Conservation (phyloP, 345 rosid genomes). For the Linum lewisii region DNA sequence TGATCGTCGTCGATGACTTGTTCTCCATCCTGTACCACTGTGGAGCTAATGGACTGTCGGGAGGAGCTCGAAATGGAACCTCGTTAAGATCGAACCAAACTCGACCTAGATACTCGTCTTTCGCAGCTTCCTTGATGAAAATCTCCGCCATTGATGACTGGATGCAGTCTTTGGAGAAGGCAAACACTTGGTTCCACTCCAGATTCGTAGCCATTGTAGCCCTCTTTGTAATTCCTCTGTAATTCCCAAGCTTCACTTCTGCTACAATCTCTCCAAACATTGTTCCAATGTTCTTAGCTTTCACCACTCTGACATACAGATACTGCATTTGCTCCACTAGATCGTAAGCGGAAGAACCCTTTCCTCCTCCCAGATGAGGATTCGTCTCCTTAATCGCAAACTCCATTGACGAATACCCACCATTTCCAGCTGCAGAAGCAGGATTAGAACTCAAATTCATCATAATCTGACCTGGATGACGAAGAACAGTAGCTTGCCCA, state of each 20-base stretch:
- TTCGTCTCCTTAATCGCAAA: slow-evolving; percentile 61
- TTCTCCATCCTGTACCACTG: slow-evolving; percentile 67
- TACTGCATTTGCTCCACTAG: slow-evolving; percentile 79
- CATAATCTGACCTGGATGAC: no score
- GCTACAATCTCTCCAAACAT: slow-evolving; percentile 43
- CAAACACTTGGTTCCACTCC: slow-evolving; percentile 69
- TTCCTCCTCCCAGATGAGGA: slow-evolving; percentile 64
- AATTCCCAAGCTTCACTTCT: slow-evolving; percentile 61
- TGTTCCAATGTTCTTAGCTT: slow-evolving; percentile 29
- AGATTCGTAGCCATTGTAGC: slow-evolving; percentile 18
- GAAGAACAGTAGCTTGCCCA: no score
- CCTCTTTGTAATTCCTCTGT: slow-evolving; percentile 51
- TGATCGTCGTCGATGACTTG: slow-evolving; percentile 47
- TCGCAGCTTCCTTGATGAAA: slow-evolving; percentile 38
- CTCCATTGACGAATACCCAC: slow-evolving; percentile 32
- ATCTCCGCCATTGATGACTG: slow-evolving; percentile 68
- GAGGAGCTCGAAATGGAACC: slow-evolving; percentile 58
- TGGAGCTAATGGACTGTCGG: slow-evolving; percentile 69
- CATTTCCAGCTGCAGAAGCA: no score
- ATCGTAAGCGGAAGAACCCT: slow-evolving; percentile 60
- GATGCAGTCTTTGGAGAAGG: slow-evolving; percentile 64
- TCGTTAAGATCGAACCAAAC: slow-evolving; percentile 61
- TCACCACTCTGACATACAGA: slow-evolving; percentile 55
- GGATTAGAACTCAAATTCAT: no score
- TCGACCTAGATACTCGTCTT: slow-evolving; percentile 51